Evolutionary conservation across 2,329 filamentous ascomycete species (phyloP).

Genomic region (Penicillium sp.): DNA sequence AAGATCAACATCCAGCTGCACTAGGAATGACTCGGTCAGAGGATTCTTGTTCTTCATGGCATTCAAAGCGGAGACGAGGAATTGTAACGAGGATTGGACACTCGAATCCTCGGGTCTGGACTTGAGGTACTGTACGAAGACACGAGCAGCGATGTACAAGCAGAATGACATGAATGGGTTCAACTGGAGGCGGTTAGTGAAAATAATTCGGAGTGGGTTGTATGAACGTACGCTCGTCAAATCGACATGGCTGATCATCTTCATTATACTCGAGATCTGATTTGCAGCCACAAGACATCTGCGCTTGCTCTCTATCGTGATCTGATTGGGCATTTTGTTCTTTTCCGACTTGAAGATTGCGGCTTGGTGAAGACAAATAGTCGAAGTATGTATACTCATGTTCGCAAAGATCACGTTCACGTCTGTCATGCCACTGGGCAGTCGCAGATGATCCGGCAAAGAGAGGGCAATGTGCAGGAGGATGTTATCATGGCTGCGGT

Average conservation of each 20-base stretch:
- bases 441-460: constrained; percentile 76
- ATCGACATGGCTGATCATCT: constrained; percentile 89
- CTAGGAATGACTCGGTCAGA: constrained; percentile 89
- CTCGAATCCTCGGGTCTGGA: constrained; percentile 81
- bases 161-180: constrained; percentile 96
- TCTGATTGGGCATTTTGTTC: constrained; percentile 72
- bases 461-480: constrained; percentile 83
- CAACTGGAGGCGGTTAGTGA: constrained; percentile 61
- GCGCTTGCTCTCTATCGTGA: constrained; percentile 87
- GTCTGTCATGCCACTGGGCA: constrained; percentile 73
- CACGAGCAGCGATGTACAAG: constrained; percentile 90
- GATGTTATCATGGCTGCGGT: constrained; percentile 85
- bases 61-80: constrained; percentile 87
- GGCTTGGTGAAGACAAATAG: constrained; percentile 96
- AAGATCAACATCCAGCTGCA: constrained; percentile 89
- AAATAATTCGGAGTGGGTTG: not conserved
- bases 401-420: constrained; percentile 91
- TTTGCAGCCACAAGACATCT: constrained; percentile 91
- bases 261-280: constrained; percentile 93
- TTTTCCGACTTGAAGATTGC: constrained; percentile 97
- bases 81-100: constrained; percentile 80
- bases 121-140: constrained; percentile 96
- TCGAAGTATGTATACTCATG: constrained; percentile 95
- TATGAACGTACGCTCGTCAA: constrained; percentile 69
- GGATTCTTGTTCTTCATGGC: constrained; percentile 86